Evolutionary conservation across 1,139 yeast genomes (phyloP), one percentile per base, ranked within the genome.

Genomic region (Pichia kudriavzevii): DNA sequence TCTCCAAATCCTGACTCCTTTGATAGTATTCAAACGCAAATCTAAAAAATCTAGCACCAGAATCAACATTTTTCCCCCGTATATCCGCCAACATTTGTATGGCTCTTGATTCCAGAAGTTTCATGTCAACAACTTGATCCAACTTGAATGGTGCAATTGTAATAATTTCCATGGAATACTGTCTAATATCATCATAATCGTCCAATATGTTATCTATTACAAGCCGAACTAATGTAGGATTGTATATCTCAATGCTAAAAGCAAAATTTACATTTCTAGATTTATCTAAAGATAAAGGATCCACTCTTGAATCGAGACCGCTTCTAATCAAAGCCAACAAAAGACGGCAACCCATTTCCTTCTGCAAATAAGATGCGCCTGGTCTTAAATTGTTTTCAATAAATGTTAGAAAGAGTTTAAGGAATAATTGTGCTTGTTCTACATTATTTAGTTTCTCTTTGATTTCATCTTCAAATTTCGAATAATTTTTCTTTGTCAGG

Each of bases 111-210:
- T 58, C 46, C 2, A 74, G 46, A 5, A 47, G 38, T 2, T 56
- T 49, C 21, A 60, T 44, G 10, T 61, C 58, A 26, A 46, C 48
- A 28, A 49, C 49, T 22, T 43, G 45, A 2, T 58, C 50, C 9
- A 59, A 43, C 1, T 56, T 52, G 2, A 48, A 45, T 2, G 81
- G 74, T 10, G 76, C 67, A 52, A 69, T 64, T 8, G 62, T 50
- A 15, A 84, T 53, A n/a, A 79, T 48, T 3, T 55, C 49, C 1
- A 68, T 67, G 5, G 87, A 64, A 11, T 55, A 46, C 2, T 66
- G 64, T 42, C 97, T 66, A 9, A 85, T 68, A 50, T 84, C 95
- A 39, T 82, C 87, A 54, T 76, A 87, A 40, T 79, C 79, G 50
- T 79, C 80, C 31, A 76, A 63, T 14, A 83, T 61, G 35, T 74